phyloP scores from a whole-genome alignment of 208 protist species.

The Leishmania major region DNA sequence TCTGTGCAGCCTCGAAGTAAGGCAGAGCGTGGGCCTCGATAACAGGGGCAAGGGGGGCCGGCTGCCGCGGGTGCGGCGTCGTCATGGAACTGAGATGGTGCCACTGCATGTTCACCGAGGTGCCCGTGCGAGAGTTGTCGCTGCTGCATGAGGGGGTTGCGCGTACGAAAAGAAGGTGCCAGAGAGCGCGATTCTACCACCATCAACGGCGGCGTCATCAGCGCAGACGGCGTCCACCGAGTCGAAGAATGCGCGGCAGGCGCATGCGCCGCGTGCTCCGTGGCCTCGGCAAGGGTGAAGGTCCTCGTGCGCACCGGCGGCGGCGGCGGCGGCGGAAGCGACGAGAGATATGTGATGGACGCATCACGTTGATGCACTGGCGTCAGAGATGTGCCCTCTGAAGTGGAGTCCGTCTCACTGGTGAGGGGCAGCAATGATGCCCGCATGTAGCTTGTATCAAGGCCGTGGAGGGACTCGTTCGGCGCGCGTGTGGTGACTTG shows the following conservation, averaged over 20 bases:
- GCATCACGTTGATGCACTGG: not conserved
- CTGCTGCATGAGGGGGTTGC: not conserved
- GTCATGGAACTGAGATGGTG: not conserved
- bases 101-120: not conserved
- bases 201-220: not conserved
- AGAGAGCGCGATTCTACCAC: not conserved
- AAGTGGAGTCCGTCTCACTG: constrained; percentile 2
- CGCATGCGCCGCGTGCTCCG: not conserved
- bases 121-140: constrained; percentile 1
- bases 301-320: not conserved
- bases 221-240: not conserved
- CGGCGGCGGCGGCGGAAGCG: not conserved
- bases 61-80: not conserved
- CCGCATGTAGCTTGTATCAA: not conserved
- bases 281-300: not conserved
- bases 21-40: not conserved
- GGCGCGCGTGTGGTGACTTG: not conserved
- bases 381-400: not conserved
- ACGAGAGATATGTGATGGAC: not conserved
- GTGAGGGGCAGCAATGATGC: constrained; percentile 1
- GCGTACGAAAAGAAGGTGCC: not conserved
- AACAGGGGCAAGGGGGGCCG: not conserved
- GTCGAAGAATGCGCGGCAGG: not conserved
- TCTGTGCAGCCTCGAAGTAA: not conserved
- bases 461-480: not conserved